Evolutionary conservation across 192 early-diverging fungal genomes (phyloP), one percentile per base, ranked within the genome.

Genomic region (Coemansia sp.): DNA sequence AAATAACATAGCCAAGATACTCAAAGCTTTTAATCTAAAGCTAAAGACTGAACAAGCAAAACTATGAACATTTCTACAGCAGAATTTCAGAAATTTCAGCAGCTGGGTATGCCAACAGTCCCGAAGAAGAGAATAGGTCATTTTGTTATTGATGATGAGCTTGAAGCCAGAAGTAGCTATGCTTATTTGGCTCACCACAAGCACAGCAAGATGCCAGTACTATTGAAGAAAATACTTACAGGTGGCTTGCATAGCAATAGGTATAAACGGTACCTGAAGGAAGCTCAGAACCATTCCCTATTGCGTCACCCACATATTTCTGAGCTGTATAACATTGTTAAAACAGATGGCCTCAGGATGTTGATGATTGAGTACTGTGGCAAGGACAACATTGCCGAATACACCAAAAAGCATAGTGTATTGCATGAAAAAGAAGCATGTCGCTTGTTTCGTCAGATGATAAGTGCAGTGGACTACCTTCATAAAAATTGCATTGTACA

Each of bases 261-360:
- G 35, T 38, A 38, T 38, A 38, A 38, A 10, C 35, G 35, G 12
- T 38, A 38, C n/a, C 12, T 38, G n/a, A 16, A 10, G n/a, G 35
- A 38, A 38, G 35, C 35, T 38, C 35, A 16, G 35, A 38, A 38
- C 35, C 35, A 38, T n/a, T 38, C 48, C 10, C 48, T 50, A 6
- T 28, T 50, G 48, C 28, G 25, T 28, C 22, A 50, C n/a, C 48
- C 48, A n/a, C 48, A 50, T 50, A 50, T 50, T 18, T 8, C 48
- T 16, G n/a, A 27, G 25, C 48, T 50, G 3, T 28, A 28, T 11
- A 23, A 50, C 25, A 23, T 23, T 14, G 48, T 50, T 3, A 19
- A 50, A 18, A 50, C 48, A 5, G 48, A 50, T 2, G 16, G 25
- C 3, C 25, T 27, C 25, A 23, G 22, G 7, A 50, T 50, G 48